A percentile compares a stretch with the other conserved stretches of the same genome.
These are phyloP conservation scores for Spiromastix sp. DNA, from an alignment of 2,329 filamentous ascomycete species.

Conservation along the genomic window DNA sequence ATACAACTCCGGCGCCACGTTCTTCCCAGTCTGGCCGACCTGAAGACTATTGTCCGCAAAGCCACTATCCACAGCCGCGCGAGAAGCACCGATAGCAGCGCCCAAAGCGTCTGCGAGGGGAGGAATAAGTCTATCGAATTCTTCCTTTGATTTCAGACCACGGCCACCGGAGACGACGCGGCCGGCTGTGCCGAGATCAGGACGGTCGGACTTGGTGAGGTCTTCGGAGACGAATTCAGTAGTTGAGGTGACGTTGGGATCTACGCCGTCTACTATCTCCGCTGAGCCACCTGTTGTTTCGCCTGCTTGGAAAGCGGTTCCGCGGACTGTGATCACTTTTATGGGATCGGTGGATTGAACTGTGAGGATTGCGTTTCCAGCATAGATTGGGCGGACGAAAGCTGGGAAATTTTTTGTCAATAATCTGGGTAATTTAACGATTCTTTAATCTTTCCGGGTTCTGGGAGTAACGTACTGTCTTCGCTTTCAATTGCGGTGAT, in stretches of 20 bases:
- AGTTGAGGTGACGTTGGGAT: constrained; percentile 63
- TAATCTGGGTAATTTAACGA: neutral
- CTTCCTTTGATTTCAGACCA: constrained; percentile 94
- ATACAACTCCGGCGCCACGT: constrained; percentile 91
- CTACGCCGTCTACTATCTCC: constrained; percentile 66
- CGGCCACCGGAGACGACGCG: constrained; percentile 89
- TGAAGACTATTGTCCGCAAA: constrained; percentile 98
- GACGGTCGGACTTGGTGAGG: constrained; percentile 83
- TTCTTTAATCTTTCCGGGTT: neutral
- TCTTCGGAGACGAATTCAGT: constrained; percentile 93
- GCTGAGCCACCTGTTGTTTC: constrained; percentile 63
- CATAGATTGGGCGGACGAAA: constrained; percentile 94
- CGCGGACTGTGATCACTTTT: constrained; percentile 87
- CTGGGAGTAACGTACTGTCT: constrained; percentile 36
- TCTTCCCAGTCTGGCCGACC: constrained; percentile 97
- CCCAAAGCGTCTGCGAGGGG: constrained; percentile 86
- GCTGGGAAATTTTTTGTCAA: constrained; percentile 31
- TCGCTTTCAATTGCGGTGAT: constrained; percentile 78
- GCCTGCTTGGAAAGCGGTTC: constrained; percentile 77
- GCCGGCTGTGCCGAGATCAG: constrained; percentile 80
- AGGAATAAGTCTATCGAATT: constrained; percentile 87
- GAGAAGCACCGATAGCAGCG: constrained; percentile 89
- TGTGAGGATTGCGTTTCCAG: constrained; percentile 92
- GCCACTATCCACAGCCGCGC: constrained; percentile 90
- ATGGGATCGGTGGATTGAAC: constrained; percentile 78